Evolutionary conservation across 257 asterid genomes (phyloP).

Genomic region (Lantana camara): DNA sequence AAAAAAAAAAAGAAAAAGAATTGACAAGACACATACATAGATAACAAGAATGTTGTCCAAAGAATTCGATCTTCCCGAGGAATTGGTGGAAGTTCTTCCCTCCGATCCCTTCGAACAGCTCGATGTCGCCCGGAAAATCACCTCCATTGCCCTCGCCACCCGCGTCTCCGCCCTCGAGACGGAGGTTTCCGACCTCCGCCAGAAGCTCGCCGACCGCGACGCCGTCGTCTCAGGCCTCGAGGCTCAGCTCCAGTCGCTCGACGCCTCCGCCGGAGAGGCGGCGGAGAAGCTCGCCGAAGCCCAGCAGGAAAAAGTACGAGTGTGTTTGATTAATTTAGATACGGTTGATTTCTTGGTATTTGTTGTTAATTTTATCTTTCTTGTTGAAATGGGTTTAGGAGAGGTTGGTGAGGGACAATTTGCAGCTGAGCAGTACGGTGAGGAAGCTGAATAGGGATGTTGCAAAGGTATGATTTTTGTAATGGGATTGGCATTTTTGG

Average conservation of each 20-base stretch:
- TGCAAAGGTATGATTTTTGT: constrained; percentile 38
- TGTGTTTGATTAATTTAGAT: too few relatives aligned
- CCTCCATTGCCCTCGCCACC: constrained; percentile 91
- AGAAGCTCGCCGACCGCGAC: constrained; percentile 65
- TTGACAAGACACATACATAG: background rate
- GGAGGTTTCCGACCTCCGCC: constrained; percentile 66
- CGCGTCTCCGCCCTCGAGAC: constrained; percentile 86
- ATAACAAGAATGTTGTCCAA: constrained; percentile 51
- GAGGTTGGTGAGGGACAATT: constrained; percentile 44
- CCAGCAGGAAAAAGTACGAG: constrained; percentile 74
- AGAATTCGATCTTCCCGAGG: constrained; percentile 87
- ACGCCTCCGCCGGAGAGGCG: constrained; percentile 55
- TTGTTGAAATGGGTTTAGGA: constrained; percentile 37
- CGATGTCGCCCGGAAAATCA: constrained; percentile 86
- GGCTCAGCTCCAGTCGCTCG: constrained; percentile 76
- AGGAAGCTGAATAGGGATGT: constrained; percentile 62
- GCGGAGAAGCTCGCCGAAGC: constrained; percentile 58
- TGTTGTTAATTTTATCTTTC: background rate
- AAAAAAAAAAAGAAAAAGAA: background rate
- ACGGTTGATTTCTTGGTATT: too few relatives aligned
- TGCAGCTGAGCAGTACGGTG: constrained; percentile 44
- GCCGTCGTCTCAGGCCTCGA: constrained; percentile 66
- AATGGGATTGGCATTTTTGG: background rate
- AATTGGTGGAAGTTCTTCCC: constrained; percentile 66
- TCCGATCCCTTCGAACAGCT: constrained; percentile 94